Evolutionary conservation across 1,284 basidiomycete genomes (phyloP).

Genomic region (Hemileia vastatrix): DNA sequence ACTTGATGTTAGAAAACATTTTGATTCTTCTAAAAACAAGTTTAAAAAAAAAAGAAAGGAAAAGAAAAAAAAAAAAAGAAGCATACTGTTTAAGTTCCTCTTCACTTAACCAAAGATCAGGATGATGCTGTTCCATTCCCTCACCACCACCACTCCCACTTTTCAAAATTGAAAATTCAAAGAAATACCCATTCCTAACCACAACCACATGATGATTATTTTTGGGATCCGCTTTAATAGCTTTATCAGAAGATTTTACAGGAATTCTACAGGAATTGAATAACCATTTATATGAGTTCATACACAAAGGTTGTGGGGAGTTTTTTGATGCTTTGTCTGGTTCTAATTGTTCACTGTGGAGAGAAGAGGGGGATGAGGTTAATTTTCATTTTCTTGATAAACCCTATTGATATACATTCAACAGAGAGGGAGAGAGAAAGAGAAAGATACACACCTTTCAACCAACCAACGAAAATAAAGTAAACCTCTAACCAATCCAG

Average conservation of each 20-base stretch:
- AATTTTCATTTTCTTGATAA: not conserved
- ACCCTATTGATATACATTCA: not conserved
- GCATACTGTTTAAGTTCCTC: constrained; percentile 63
- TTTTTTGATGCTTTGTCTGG: constrained; percentile 76
- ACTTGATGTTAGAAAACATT: not conserved
- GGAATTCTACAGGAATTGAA: constrained; percentile 89
- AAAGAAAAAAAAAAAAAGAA: not conserved
- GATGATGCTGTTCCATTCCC: too few relatives aligned
- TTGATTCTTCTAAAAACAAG: too few relatives aligned
- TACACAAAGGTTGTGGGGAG: constrained; percentile 83
- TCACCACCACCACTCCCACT: too few relatives aligned
- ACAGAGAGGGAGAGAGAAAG: not conserved
- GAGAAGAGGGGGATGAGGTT: not conserved
- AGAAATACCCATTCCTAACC: constrained; percentile 83
- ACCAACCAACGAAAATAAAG: constrained; percentile 70
- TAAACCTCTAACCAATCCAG: constrained; percentile 69
- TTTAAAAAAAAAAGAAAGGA: not conserved
- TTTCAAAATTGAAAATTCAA: constrained; percentile 61
- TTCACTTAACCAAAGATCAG: constrained; percentile 60
- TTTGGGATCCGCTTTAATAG: constrained; percentile 65
- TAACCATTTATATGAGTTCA: constrained; percentile 91
- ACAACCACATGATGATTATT: constrained; percentile 81
- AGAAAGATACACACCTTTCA: constrained; percentile 55
- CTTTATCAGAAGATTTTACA: constrained; percentile 69
- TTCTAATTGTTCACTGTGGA: constrained; percentile 63